A percentile compares a stretch with the other conserved stretches of the same genome.
Conservation (phyloP, 768 basidiomycete species). For the Lyophyllum decastes region DNA sequence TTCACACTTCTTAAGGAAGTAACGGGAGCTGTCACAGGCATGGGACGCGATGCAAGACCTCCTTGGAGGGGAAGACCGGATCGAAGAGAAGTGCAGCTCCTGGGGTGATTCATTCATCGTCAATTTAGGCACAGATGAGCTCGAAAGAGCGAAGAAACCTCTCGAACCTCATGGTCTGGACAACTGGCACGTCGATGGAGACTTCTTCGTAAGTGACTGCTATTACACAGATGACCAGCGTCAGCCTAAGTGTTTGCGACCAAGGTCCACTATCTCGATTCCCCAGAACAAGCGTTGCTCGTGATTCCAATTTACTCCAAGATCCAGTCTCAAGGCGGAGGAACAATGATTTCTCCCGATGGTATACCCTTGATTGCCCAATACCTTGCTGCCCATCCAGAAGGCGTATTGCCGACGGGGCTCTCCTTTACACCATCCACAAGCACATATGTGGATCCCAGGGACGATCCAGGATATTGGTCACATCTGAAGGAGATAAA, state of each 20-base stretch:
- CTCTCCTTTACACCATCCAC: slow-evolving; percentile 50
- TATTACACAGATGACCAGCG: neutral
- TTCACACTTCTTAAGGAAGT: neutral
- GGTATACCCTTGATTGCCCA: slow-evolving; percentile 50
- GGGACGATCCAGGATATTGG: slow-evolving; percentile 45
- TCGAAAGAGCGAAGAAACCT: slow-evolving; percentile 28
- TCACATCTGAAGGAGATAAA: slow-evolving; percentile 45
- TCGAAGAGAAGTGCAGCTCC: slow-evolving; percentile 44
- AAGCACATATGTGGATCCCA: slow-evolving; percentile 30
- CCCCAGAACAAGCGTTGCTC: slow-evolving; percentile 63
- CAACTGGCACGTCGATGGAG: slow-evolving; percentile 68
- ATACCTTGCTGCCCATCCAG: slow-evolving; percentile 53
- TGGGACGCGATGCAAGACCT: slow-evolving; percentile 65
- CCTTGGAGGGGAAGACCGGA: slow-evolving; percentile 59
- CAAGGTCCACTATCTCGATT: slow-evolving; percentile 62
- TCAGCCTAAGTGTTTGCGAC: neutral
- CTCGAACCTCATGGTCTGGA: slow-evolving; percentile 46
- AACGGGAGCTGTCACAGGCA: slow-evolving; percentile 31
- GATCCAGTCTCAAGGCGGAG: slow-evolving; percentile 55
- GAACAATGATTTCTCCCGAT: slow-evolving; percentile 61
- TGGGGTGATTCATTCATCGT: slow-evolving; percentile 68
- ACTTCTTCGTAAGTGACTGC: slow-evolving; percentile 46
- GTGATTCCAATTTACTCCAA: slow-evolving; percentile 64
- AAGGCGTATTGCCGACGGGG: slow-evolving; percentile 48
- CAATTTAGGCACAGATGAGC: slow-evolving; percentile 54